Conservation (phyloP, 1,284 basidiomycete species). For the Boletus semigastroideus region DNA sequence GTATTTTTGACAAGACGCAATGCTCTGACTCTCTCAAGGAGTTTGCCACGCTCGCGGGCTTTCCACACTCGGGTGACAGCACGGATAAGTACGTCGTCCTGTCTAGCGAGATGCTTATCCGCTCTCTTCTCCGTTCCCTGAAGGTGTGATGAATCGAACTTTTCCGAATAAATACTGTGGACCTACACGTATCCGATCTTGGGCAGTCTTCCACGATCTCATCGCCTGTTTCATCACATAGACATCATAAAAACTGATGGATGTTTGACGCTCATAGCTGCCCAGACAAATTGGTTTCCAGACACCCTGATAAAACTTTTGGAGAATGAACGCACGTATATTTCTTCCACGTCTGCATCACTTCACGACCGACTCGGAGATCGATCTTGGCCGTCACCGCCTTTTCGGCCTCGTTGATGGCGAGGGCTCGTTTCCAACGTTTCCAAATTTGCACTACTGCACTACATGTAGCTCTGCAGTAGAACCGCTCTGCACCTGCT, state of each 20-base stretch:
- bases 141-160: conserved; percentile 13
- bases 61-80: conserved; percentile 73
- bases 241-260: conserved; percentile 45
- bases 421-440: conserved; percentile 50
- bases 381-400: conserved; percentile 43
- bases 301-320: conserved; percentile 1
- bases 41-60: conserved; percentile 63
- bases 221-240: conserved; percentile 47
- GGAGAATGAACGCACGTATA: conserved; percentile 45
- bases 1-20: conserved; percentile 45
- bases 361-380: conserved; percentile 46
- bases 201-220: conserved; percentile 54
- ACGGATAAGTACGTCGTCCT: conserved; percentile 61
- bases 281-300: conserved; percentile 11
- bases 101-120: conserved; percentile 55
- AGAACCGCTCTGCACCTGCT: conserved; percentile 47
- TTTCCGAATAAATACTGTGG: neutral
- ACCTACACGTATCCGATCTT: conserved; percentile 52
- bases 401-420: conserved; percentile 45
- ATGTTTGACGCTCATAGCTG: conserved; percentile 46
- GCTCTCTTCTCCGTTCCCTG: conserved; percentile 55
- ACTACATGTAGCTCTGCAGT: conserved; percentile 37
- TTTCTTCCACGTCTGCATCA: conserved; percentile 55
- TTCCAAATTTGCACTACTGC: conserved; percentile 47
- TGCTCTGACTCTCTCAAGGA: conserved; percentile 56